Conservation (phyloP, 768 basidiomycete genomes). For the Rhodosporidiobolus odoratus region DNA sequence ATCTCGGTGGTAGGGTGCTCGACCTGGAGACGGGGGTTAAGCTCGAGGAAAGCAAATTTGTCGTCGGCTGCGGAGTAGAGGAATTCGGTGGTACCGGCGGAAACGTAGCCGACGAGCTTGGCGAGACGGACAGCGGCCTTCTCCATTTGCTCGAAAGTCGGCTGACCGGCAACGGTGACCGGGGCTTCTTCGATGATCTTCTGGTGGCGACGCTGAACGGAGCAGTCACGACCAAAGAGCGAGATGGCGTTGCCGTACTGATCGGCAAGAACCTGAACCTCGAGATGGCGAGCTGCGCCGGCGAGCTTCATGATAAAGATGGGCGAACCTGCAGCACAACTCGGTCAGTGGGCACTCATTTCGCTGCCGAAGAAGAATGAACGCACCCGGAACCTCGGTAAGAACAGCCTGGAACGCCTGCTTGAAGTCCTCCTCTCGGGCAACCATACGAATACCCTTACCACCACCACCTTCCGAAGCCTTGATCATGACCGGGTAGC, state of each 20-base stretch:
- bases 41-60: slow-evolving; percentile 92
- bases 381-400: slow-evolving; percentile 89
- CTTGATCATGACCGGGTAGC: slow-evolving; percentile 99
- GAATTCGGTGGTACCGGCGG: slow-evolving; percentile 78
- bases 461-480: slow-evolving; percentile 98
- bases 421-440: slow-evolving; percentile 77
- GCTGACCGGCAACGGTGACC: slow-evolving; percentile 88
- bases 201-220: slow-evolving; percentile 97
- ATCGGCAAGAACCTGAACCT: slow-evolving; percentile 96
- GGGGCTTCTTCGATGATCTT: slow-evolving; percentile 99
- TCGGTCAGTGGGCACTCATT: slow-evolving; percentile 1
- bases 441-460: slow-evolving; percentile 96
- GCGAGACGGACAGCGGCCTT: slow-evolving; percentile 98
- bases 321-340: slow-evolving; percentile 65
- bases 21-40: slow-evolving; percentile 98
- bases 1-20: slow-evolving; percentile 99
- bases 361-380: background rate
- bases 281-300: slow-evolving; percentile 91
- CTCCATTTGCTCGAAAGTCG: slow-evolving; percentile 95
- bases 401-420: slow-evolving; percentile 89
- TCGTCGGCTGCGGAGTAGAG: slow-evolving; percentile 92
- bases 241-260: slow-evolving; percentile 99
- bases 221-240: slow-evolving; percentile 97
- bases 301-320: slow-evolving; percentile 99
- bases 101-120: slow-evolving; percentile 97